Percentiles rank a stretch among this genome's conserved stretches.
Evolutionary conservation across 495 filamentous ascomycete species (phyloP).

Genomic region (Neurospora cerealis): DNA sequence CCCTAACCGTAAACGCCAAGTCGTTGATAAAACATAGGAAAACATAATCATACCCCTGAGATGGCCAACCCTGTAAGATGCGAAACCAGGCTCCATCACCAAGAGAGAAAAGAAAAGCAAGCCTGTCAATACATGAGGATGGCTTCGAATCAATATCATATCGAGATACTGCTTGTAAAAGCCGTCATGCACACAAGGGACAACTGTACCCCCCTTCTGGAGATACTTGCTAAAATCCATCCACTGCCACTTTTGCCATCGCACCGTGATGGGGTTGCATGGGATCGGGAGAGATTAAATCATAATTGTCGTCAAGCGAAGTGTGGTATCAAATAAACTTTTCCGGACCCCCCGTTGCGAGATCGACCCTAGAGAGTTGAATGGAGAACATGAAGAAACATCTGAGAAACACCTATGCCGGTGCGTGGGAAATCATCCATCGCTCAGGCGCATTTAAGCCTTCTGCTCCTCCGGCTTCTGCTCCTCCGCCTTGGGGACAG

Average conservation of each 20-base stretch:
- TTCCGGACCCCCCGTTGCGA: constrained; percentile 31
- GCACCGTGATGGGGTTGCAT: neutral
- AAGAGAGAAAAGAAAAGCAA: constrained; percentile 7
- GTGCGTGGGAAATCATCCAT: constrained; percentile 2
- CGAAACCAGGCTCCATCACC: neutral
- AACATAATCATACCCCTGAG: constrained; percentile 1
- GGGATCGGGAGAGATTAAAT: constrained; percentile 23
- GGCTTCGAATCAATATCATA: constrained; percentile 21
- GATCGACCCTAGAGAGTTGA: constrained; percentile 26
- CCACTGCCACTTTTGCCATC: constrained; percentile 9
- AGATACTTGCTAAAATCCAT: constrained; percentile 15
- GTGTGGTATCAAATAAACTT: constrained; percentile 37
- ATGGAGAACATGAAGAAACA: constrained; percentile 15
- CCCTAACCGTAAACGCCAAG: neutral
- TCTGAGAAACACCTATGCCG: constrained; percentile 6
- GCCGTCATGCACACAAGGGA: constrained; percentile 11
- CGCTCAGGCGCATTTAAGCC: constrained; percentile 26
- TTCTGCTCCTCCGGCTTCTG: constrained; percentile 47
- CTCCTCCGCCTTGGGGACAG: constrained; percentile 39
- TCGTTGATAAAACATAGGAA: neutral
- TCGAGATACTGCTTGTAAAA: constrained; percentile 17
- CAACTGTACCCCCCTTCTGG: constrained; percentile 8
- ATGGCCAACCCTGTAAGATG: neutral
- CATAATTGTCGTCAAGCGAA: constrained; percentile 25
- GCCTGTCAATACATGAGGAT: constrained; percentile 24